Evolutionary conservation across 2,329 filamentous ascomycete species (phyloP), one percentile per base, ranked within the genome.

Genomic region (Arthrobotrys entomopaga): DNA sequence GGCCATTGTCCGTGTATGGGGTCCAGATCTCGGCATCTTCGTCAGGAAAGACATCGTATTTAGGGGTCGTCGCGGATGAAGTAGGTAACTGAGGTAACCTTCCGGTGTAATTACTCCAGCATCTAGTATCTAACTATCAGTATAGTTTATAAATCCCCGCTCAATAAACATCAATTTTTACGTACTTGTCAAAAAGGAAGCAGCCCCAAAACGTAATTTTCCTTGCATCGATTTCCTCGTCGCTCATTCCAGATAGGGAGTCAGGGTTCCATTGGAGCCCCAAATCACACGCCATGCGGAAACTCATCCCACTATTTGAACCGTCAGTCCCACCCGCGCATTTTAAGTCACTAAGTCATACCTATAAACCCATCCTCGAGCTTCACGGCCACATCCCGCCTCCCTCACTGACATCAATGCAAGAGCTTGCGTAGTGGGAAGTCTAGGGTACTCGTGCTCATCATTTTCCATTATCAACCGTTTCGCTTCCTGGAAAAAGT

Each of bases 141-240:
- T 13, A 60, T 49, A 54, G 49, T 53, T 48, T 19, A 38, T 40
- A 52, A 52, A 57, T 49, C 49, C 19, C 29, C 7, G 10, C 15
- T 38, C 26, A n/a, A 34, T n/a, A 26, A 2, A 13, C 40, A n/a
- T 19, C 6, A n/a, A 56, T 46, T 20, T 19, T 13, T 19, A 24
- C 84, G 76, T 79, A 87, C 85, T 97, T 98, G 83, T 99, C 95
- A 81, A 98, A 96, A n/a, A 97, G 83, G 81, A 95, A 98, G 81
- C 93, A 97, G 5, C 95, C 95, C 95, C 95, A 98, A 80, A 97
- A 98, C 0, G 95, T 98, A 48, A 98, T 90, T 61, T 91, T 87
- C 43, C 95, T 86, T 1, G 93, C 93, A 82, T 99, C 95, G 43
- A 96, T 87, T 81, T 97, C 94, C 53, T 91, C 76, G 13, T 79